Base-by-base conservation (phyloP, 345 rosid genomes). In the Triadica sebifera region DNA sequence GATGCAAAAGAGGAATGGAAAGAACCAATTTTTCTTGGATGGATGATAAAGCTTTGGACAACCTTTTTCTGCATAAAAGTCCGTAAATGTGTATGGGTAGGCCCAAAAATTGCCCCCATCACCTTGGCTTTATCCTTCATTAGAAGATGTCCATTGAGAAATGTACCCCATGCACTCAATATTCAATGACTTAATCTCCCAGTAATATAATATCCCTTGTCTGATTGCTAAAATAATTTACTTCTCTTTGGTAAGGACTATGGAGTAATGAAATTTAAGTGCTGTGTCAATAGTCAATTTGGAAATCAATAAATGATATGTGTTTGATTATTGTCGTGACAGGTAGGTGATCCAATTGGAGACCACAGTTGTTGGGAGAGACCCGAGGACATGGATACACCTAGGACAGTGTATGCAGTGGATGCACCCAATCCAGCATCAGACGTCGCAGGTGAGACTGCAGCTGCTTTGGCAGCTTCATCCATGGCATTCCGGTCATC, bases 361-460 rank as follows among this genome's bases (percentile, higher is more conserved):
- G 99, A 95, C 83, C 99, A 95, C 67, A 83, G 75, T 72, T 95
- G 99, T 38, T 95, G 99, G 99, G 99, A 95, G 78, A 82, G 99
- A 43, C 97, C 99, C 1, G 99, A 95, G 71, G 98, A 95, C 73
- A 93, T 95, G 99, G 99, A 95, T 77, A 93, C 98, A 0, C 76
- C 87, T 3, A 81, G 99, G 72, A 89, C 91, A 0, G 93, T 90
- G 15, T 93, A 93, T 56, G 92, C 83, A 0, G 93, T 95, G 9
- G 92, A 87, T 77, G 93, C 94, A 5, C 99, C 98, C 0, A 91
- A 86, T 37, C 85, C 98, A 0, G 99, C 98, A 24, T 93, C 98
- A 0, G 98, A 95, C 61, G 91, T 95, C 0, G 99, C 96, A 5
- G 98, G 91, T 2, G 99, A 95, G 81, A 91, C 88, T 3, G 93